Conservation (phyloP, 1,284 basidiomycete species). For the Ustilago cynodontis region DNA sequence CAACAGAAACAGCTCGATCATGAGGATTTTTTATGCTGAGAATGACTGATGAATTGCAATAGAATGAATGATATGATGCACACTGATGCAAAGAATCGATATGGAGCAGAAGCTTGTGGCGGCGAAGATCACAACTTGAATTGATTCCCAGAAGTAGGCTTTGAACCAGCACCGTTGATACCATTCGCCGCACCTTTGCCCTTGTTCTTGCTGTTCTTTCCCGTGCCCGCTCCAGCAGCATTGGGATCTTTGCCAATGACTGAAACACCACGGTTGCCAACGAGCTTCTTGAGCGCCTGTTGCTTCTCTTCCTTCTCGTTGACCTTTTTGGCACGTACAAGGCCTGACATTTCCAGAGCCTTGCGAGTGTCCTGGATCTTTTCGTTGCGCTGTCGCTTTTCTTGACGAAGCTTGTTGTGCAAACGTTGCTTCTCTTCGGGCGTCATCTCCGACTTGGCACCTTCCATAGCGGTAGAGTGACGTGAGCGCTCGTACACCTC, state of each 20-base stretch:
- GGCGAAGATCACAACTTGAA: slow-evolving; percentile 43
- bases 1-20: neutral
- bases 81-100: neutral
- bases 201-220: slow-evolving; percentile 39
- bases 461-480: slow-evolving; percentile 58
- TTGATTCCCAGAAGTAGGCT: slow-evolving; percentile 25
- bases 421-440: slow-evolving; percentile 81
- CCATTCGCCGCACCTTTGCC: slow-evolving; percentile 21
- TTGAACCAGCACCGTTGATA: slow-evolving; percentile 13
- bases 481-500: slow-evolving; percentile 77
- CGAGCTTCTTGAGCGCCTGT: slow-evolving; percentile 64
- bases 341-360: slow-evolving; percentile 77
- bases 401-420: slow-evolving; percentile 73
- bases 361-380: slow-evolving; percentile 76
- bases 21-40: neutral
- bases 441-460: slow-evolving; percentile 81
- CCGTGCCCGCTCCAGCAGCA: slow-evolving; percentile 26
- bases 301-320: slow-evolving; percentile 63
- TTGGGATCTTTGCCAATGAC: slow-evolving; percentile 47
- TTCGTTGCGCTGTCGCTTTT: slow-evolving; percentile 79
- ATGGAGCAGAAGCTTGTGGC: neutral
- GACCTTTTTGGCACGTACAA: slow-evolving; percentile 46
- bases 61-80: neutral
- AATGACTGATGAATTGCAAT: slow-evolving; percentile 4
- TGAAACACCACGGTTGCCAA: slow-evolving; percentile 66